These are phyloP conservation scores for Epichloe festucae DNA, from an alignment of 2,329 filamentous ascomycete genomes.

Conservation along the genomic window DNA sequence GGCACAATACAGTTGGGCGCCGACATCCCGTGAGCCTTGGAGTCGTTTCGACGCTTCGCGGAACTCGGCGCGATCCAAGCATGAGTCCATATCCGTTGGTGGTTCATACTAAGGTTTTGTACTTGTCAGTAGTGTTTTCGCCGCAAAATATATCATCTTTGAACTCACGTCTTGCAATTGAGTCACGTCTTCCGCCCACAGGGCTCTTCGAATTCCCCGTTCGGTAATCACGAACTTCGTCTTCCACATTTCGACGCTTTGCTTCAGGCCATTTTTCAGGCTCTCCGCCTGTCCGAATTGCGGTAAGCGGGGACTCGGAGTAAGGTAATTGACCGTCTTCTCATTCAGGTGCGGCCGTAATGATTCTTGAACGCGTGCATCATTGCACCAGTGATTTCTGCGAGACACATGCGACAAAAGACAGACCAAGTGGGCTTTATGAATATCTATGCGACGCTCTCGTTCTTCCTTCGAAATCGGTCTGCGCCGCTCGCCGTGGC, in stretches of 20 bases:
- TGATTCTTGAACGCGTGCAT: conserved; percentile 50
- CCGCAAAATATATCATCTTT: background rate
- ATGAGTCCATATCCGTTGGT: conserved; percentile 51
- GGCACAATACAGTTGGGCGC: conserved; percentile 82
- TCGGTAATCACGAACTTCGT: conserved; percentile 58
- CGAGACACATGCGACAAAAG: conserved; percentile 64
- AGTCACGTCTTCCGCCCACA: conserved; percentile 61
- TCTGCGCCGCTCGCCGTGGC: conserved; percentile 30
- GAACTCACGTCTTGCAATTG: conserved; percentile 43
- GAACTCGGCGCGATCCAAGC: conserved; percentile 62
- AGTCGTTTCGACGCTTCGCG: conserved; percentile 52
- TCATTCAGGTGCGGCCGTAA: conserved; percentile 52
- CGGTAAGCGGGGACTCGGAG: conserved; percentile 50
- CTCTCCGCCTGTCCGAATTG: conserved; percentile 68
- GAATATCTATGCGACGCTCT: conserved; percentile 54
- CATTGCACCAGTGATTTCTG: conserved; percentile 85
- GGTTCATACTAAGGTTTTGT: conserved; percentile 35
- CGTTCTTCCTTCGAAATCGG: conserved; percentile 41
- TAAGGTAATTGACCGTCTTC: conserved; percentile 54
- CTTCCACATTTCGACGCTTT: conserved; percentile 54
- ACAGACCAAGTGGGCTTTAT: conserved; percentile 77
- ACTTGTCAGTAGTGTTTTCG: background rate
- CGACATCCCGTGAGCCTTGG: conserved; percentile 76
- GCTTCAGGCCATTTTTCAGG: conserved; percentile 65
- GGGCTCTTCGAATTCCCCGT: conserved; percentile 52